phyloP scores from a whole-genome alignment of 1,139 yeast genomes.

The Zygosaccharomyces sapae region DNA sequence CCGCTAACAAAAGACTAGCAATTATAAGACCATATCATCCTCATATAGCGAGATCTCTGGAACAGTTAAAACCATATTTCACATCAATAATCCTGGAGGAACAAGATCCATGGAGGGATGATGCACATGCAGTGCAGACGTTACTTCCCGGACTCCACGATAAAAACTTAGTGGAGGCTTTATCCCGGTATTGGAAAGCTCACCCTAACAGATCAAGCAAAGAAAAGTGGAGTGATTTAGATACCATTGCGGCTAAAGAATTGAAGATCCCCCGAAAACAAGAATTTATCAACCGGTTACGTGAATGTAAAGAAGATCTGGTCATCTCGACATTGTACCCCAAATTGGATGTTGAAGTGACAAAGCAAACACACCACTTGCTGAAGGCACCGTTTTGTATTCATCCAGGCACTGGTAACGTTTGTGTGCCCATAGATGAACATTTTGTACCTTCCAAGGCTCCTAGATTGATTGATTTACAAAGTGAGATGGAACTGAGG shows the following conservation, averaged over 20 bases:
- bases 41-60: conserved; percentile 70
- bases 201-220: conserved; percentile 46
- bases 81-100: conserved; percentile 63
- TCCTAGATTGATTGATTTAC: conserved; percentile 66
- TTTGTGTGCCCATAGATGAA: conserved; percentile 79
- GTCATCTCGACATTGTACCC: conserved; percentile 83
- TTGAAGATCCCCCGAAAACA: conserved; percentile 43
- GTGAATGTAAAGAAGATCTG: conserved; percentile 77
- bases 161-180: conserved; percentile 48
- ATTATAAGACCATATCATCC: conserved; percentile 87
- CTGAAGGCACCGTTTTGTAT: conserved; percentile 97
- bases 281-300: conserved; percentile 36
- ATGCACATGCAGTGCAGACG: conserved; percentile 45
- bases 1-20: conserved; percentile 43
- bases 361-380: conserved; percentile 84
- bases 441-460: conserved; percentile 76
- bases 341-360: conserved; percentile 86
- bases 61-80: conserved; percentile 61
- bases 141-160: conserved; percentile 64
- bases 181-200: conserved; percentile 53
- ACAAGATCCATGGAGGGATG: conserved; percentile 78
- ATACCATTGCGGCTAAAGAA: conserved; percentile 44
- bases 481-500: conserved; percentile 39
- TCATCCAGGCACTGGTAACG: conserved; percentile 96
- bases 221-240: conserved; percentile 82